These are phyloP conservation scores for Zalaria sp. DNA, from an alignment of 2,329 filamentous ascomycete species.

Conservation along the genomic window DNA sequence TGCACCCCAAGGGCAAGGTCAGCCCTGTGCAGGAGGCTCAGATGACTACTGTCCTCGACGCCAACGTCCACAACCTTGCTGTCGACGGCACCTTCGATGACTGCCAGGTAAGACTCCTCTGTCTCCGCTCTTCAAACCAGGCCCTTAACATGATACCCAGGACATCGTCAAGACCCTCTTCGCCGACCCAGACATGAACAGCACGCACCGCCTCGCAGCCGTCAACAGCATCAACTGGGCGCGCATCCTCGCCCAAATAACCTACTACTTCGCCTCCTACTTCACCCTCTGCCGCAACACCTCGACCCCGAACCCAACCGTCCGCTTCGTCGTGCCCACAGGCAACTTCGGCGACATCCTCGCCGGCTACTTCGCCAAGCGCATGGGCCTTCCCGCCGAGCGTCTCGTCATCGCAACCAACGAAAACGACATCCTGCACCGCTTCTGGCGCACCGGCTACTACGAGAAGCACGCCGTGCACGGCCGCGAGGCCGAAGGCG, in stretches of 20 bases:
- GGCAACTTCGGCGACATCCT: conserved; percentile 96
- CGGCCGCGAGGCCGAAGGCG: conserved; percentile 41
- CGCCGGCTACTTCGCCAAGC: conserved; percentile 79
- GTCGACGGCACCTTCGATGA: conserved; percentile 91
- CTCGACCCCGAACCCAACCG: conserved; percentile 49
- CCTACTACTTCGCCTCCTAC: conserved; percentile 94
- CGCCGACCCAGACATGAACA: conserved; percentile 71
- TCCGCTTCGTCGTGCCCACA: conserved; percentile 81
- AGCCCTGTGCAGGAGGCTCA: conserved; percentile 89
- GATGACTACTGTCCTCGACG: conserved; percentile 87
- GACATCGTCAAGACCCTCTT: conserved; percentile 93
- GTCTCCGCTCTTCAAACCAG: not conserved
- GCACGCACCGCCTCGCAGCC: conserved; percentile 69
- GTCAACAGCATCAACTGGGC: conserved; percentile 98
- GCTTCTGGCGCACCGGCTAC: conserved; percentile 80
- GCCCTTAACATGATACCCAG: conserved; percentile 20
- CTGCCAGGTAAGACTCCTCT: conserved; percentile 54
- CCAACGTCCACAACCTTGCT: conserved; percentile 84
- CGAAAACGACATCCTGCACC: conserved; percentile 91
- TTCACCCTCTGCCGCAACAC: conserved; percentile 57
- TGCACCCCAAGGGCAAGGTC: conserved; percentile 82
- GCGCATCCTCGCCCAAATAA: conserved; percentile 88
- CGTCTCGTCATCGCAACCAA: conserved; percentile 91
- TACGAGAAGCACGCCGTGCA: conserved; percentile 73
- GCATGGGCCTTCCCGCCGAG: conserved; percentile 77